A percentile compares a stretch with the other conserved stretches of the same genome.
These are phyloP conservation scores for Wallacemonas sp. DNA, from an alignment of 208 protist genomes.

Conservation along the genomic window DNA sequence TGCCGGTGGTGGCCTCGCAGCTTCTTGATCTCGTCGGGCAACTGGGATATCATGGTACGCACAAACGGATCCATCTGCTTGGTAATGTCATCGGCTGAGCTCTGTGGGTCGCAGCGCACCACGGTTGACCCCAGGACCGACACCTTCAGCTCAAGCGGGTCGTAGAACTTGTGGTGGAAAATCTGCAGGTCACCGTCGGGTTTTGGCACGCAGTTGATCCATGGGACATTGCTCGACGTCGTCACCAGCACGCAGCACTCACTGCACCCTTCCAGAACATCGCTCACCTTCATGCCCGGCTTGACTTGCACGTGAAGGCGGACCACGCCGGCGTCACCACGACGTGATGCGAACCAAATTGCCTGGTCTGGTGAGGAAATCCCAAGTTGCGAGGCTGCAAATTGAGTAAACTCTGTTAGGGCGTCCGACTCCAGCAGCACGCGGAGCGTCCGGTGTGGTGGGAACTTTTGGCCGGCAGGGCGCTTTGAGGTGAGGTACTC, in stretches of 20 bases:
- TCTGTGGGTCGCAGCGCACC: constrained; percentile 37
- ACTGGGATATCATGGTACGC: constrained; percentile 45
- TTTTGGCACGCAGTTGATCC: constrained; percentile 35
- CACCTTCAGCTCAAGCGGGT: constrained; percentile 74
- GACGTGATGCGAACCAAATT: constrained; percentile 61
- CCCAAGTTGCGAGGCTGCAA: constrained; percentile 45
- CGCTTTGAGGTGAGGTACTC: constrained; percentile 53
- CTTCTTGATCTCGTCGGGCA: constrained; percentile 45
- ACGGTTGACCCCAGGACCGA: constrained; percentile 75
- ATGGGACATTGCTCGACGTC: constrained; percentile 29
- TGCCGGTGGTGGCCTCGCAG: constrained; percentile 47
- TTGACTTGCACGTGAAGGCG: constrained; percentile 57
- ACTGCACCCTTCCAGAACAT: constrained; percentile 53
- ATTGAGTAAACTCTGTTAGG: constrained; percentile 53
- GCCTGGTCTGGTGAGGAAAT: constrained; percentile 38
- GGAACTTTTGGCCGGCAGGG: constrained; percentile 53
- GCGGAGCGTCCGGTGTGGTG: constrained; percentile 57
- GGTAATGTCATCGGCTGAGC: constrained; percentile 27
- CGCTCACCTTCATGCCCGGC: constrained; percentile 51
- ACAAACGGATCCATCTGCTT: constrained; percentile 57
- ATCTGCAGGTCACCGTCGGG: constrained; percentile 54
- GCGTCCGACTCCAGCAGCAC: constrained; percentile 60
- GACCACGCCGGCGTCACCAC: constrained; percentile 12
- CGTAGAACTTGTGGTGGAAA: constrained; percentile 87
- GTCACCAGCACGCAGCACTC: constrained; percentile 81